Base-by-base conservation (phyloP, 306 rosid species). In the Potentilla sterilis region DNA sequence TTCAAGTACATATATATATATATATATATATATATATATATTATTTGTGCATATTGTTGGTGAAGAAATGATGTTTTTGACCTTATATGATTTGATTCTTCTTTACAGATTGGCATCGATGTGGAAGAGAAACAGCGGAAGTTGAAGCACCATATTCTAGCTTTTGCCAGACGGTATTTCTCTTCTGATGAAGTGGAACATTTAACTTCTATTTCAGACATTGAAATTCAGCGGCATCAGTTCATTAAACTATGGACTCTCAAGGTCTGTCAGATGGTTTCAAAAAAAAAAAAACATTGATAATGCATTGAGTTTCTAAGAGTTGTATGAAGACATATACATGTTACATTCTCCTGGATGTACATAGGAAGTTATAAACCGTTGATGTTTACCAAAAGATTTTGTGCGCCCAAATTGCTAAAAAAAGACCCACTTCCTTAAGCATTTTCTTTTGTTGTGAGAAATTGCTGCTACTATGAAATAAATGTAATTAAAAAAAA, bases 101-200 rank as follows among this genome's bases (percentile, higher is more conserved):
- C 12, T 47, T 77, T 86, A 58, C 81, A 95, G 97, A 92, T 95
- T 72, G 98, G 96, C 61, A 82, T 95, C 54, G 98, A 95, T 83
- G 93, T 90, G 78, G 98, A 95, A 84, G 96, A 89, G 75, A 92
- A 95, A 79, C 78, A 85, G 43, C 77, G 98, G 86, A 92, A 73
- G 67, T 82, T 89, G 74, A 94, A 87, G 82, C 90, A 85, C 83
- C 78, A 85, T 78, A 72, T 87, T 72, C 77, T 94, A 83, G 85
- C 90, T 44, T 94, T 94, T 81, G 97, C 96, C 35, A 78, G 81
- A 69, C 88, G 97, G 65, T 94, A 86, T 82, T 88, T 92, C 79
- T 88, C 97, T 77, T 87, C 89, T 28, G 63, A 74, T 73, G 97
- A 94, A 83, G 76, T 90, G 81, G 88, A 86, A 71, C 79, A 84